Evolutionary conservation across 306 rosid species (phyloP).

Genomic region (Cucumis cinereus): DNA sequence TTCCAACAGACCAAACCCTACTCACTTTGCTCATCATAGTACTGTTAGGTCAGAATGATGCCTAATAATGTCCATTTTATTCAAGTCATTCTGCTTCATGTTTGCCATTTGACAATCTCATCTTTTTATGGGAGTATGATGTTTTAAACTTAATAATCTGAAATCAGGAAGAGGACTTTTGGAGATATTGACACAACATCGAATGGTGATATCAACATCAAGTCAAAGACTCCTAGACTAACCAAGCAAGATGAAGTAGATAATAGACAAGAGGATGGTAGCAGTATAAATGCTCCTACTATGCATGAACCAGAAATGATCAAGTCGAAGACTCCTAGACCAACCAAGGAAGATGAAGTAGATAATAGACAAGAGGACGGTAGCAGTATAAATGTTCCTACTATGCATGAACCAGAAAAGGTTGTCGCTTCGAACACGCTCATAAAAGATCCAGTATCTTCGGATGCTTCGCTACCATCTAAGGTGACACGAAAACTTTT

Average conservation of each 20-base stretch:
- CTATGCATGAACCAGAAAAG: constrained; percentile 20
- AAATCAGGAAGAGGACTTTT: constrained; percentile 61
- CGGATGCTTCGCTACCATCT: constrained; percentile 27
- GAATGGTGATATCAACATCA: constrained; percentile 40
- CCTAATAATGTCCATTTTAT: neutral
- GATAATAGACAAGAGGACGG: constrained; percentile 19
- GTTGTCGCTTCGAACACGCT: constrained; percentile 25
- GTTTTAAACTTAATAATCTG: constrained; percentile 12
- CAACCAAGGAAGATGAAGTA: constrained; percentile 25
- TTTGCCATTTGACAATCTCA: neutral
- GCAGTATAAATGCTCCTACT: constrained; percentile 20
- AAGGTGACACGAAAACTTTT: constrained; percentile 28
- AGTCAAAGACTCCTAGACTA: constrained; percentile 30
- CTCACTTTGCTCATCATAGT: constrained; percentile 22
- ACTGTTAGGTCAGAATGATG: constrained; percentile 38
- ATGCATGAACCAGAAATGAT: constrained; percentile 19
- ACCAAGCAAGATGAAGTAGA: constrained; percentile 29
- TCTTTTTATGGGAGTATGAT: neutral
- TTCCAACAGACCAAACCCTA: constrained; percentile 36
- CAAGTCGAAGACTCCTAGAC: constrained; percentile 35
- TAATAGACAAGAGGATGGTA: constrained; percentile 16
- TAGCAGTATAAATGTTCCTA: constrained; percentile 20
- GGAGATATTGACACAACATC: constrained; percentile 32
- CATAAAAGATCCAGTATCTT: constrained; percentile 24
- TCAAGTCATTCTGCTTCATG: neutral